Conservation (phyloP, 208 protist genomes). For the Leishmania tropica region DNA sequence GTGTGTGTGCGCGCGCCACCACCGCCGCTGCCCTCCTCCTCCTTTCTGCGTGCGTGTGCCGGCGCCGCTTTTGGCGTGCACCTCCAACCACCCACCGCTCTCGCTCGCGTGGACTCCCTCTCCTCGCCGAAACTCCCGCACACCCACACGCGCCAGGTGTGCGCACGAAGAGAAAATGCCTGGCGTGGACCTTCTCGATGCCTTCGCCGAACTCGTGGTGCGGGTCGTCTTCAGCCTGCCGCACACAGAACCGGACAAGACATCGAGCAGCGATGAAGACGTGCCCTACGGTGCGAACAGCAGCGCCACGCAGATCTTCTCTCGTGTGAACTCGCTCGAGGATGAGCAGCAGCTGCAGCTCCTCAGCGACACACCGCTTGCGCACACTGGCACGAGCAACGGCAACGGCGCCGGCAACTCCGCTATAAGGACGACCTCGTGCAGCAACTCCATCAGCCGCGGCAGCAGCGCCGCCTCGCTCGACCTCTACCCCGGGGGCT, state of each 20-base stretch:
- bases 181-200: constrained; percentile 60
- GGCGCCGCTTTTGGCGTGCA: background rate
- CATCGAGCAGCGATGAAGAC: constrained; percentile 14
- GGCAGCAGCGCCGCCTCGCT: constrained; percentile 29
- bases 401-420: background rate
- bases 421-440: background rate
- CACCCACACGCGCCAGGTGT: background rate
- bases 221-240: constrained; percentile 64
- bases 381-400: background rate
- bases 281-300: constrained; percentile 12
- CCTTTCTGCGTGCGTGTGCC: background rate
- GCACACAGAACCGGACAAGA: constrained; percentile 14
- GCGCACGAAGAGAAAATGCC: constrained; percentile 32
- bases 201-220: constrained; percentile 70
- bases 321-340: constrained; percentile 3
- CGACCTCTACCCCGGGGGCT: constrained; percentile 28
- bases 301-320: constrained; percentile 27
- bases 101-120: background rate
- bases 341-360: constrained; percentile 7
- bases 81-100: background rate
- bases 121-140: background rate
- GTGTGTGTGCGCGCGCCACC: background rate
- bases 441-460: constrained; percentile 7
- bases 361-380: background rate
- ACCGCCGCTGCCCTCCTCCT: background rate